Conservation (phyloP, 2,329 filamentous ascomycete species). For the Ascomycota sp. region DNA sequence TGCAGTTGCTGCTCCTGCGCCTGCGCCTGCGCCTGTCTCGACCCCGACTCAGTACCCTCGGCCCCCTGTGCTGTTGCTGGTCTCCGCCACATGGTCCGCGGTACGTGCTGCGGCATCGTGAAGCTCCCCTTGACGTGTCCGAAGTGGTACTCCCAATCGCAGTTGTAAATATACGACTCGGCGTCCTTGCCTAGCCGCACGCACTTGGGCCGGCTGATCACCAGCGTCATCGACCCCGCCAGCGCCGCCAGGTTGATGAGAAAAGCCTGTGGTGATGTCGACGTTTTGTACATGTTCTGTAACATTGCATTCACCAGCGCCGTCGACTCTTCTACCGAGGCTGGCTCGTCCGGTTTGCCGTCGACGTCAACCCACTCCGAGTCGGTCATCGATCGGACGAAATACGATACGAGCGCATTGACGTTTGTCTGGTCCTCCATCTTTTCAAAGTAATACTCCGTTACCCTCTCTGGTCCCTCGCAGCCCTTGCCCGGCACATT, state of each 20-base stretch:
- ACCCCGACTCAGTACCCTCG: no score
- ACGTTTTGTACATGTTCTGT: slow-evolving; percentile 28
- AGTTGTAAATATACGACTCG: slow-evolving; percentile 25
- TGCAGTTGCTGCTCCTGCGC: neutral
- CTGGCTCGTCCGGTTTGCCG: slow-evolving; percentile 20
- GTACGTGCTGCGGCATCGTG: slow-evolving; percentile 27
- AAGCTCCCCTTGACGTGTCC: slow-evolving; percentile 32
- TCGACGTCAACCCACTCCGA: slow-evolving; percentile 30
- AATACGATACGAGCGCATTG: slow-evolving; percentile 33
- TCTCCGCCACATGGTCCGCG: slow-evolving; percentile 21
- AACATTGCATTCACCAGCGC: slow-evolving; percentile 34
- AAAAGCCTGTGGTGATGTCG: slow-evolving; percentile 31
- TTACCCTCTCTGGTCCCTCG: slow-evolving; percentile 5
- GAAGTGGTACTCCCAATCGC: slow-evolving; percentile 34
- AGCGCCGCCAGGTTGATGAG: slow-evolving; percentile 38
- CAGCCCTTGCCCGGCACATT: slow-evolving; percentile 1
- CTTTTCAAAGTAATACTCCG: slow-evolving; percentile 14
- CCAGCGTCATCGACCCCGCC: slow-evolving; percentile 30
- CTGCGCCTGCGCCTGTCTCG: slow-evolving; percentile 1
- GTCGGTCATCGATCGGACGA: slow-evolving; percentile 27
- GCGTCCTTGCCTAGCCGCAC: slow-evolving; percentile 22
- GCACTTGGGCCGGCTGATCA: slow-evolving; percentile 19
- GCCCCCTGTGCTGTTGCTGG: no score
- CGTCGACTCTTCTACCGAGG: slow-evolving; percentile 29
- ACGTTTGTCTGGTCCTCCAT: slow-evolving; percentile 30